A percentile compares a stretch with the other conserved stretches of the same genome.
Evolutionary conservation across 768 basidiomycete species (phyloP).

Genomic region (Naematelia encephala): DNA sequence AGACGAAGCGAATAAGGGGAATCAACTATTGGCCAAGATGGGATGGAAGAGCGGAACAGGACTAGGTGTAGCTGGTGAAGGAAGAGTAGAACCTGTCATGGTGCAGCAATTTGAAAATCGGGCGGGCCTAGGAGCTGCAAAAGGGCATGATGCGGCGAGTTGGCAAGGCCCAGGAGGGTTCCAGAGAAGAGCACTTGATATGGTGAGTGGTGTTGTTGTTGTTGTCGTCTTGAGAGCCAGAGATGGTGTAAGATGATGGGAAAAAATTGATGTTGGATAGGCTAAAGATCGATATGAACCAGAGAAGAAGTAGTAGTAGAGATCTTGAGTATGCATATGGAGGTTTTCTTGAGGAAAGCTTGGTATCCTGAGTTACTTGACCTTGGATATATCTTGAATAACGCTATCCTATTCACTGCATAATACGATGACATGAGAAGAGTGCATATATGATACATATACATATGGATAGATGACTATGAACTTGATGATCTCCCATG

Average conservation of each 20-base stretch:
- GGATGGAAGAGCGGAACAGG: conserved; percentile 92
- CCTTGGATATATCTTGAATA: too few species aligned
- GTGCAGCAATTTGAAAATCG: conserved; percentile 75
- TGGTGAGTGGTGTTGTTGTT: background rate
- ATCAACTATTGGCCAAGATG: conserved; percentile 94
- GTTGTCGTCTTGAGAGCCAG: background rate
- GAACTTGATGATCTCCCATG: background rate
- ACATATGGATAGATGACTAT: too few species aligned
- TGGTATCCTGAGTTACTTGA: too few species aligned
- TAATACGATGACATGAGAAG: too few species aligned
- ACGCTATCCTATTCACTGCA: too few species aligned
- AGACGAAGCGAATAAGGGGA: conserved; percentile 83
- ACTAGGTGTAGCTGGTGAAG: conserved; percentile 74
- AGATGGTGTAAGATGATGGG: background rate
- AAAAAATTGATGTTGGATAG: conserved; percentile 5
- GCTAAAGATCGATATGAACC: conserved; percentile 25
- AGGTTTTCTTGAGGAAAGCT: too few species aligned
- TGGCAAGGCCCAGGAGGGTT: conserved; percentile 41
- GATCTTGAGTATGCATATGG: too few species aligned
- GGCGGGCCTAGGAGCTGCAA: conserved; percentile 87
- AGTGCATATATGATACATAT: too few species aligned
- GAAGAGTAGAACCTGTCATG: conserved; percentile 81
- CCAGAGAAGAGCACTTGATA: conserved; percentile 12
- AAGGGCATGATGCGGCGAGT: conserved; percentile 61
- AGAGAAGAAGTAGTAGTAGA: background rate